phyloP scores from a whole-genome alignment of 805 yeast species.

The Yarrowia keelungensis region DNA sequence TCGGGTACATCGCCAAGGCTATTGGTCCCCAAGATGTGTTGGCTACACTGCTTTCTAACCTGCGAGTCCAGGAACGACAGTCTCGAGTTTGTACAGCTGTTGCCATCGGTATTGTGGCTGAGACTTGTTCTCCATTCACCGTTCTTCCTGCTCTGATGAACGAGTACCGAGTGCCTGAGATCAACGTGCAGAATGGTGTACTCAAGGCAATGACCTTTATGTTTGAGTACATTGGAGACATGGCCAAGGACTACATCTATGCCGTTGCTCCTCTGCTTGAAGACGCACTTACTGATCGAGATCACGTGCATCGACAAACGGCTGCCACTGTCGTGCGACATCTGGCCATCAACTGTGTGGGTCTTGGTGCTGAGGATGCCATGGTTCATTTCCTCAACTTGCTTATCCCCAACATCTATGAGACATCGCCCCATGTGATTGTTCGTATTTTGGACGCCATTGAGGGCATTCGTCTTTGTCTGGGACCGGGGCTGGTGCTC shows the following conservation, averaged over 20 bases:
- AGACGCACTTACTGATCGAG: conserved; percentile 90
- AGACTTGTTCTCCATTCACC: conserved; percentile 89
- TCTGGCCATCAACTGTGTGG: conserved; percentile 78
- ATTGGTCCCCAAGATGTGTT: conserved; percentile 96
- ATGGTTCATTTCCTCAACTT: conserved; percentile 83
- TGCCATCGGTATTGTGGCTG: conserved; percentile 96
- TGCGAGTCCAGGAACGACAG: conserved; percentile 94
- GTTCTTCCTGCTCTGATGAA: conserved; percentile 95
- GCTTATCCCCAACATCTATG: conserved; percentile 86
- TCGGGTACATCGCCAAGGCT: conserved; percentile 88
- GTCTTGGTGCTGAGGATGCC: conserved; percentile 78
- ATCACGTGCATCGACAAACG: conserved; percentile 92
- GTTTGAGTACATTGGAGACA: conserved; percentile 88
- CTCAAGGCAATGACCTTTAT: conserved; percentile 87
- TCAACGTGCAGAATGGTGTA: conserved; percentile 94
- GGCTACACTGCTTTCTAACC: conserved; percentile 79
- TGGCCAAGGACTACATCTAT: conserved; percentile 81
- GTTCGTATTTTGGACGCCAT: conserved; percentile 79
- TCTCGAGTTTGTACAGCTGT: conserved; percentile 96
- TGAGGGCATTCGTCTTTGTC: conserved; percentile 69
- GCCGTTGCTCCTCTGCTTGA: conserved; percentile 79
- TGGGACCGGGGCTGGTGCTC: conserved; percentile 78
- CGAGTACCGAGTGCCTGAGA: conserved; percentile 90
- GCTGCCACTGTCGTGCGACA: conserved; percentile 88
- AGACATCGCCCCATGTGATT: conserved; percentile 95